Percentiles rank a stretch among this genome's conserved stretches.
Conservation (phyloP, 2,329 filamentous ascomycete species). For the Talaromyces sp. region DNA sequence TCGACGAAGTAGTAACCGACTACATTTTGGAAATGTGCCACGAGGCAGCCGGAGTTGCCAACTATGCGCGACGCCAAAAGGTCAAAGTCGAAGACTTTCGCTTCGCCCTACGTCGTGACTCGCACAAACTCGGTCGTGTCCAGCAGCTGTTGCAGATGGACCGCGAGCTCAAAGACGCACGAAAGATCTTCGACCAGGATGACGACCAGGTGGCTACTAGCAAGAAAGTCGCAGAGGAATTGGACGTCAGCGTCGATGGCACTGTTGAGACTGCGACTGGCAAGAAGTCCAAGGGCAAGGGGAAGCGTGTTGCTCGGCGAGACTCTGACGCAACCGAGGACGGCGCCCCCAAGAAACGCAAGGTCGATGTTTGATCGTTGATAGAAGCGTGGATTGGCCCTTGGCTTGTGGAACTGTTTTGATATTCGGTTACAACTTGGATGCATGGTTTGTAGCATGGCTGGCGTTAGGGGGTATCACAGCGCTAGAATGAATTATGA, state of each 20-base stretch:
- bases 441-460: neutral
- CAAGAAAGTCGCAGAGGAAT: constrained; percentile 28
- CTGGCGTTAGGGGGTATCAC: neutral
- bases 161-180: constrained; percentile 74
- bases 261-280: constrained; percentile 17
- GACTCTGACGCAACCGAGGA: constrained; percentile 34
- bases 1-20: constrained; percentile 95
- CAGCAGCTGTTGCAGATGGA: constrained; percentile 87
- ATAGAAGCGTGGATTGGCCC: neutral
- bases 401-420: neutral
- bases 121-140: constrained; percentile 80
- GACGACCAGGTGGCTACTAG: constrained; percentile 36
- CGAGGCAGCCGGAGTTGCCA: constrained; percentile 78
- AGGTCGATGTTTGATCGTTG: constrained; percentile 11
- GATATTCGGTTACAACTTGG: neutral
- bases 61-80: constrained; percentile 85
- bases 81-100: constrained; percentile 98
- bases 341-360: constrained; percentile 31
- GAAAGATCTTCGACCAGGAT: constrained; percentile 55
- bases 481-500: neutral
- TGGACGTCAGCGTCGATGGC: constrained; percentile 21
- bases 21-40: constrained; percentile 94
- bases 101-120: constrained; percentile 83
- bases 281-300: constrained; percentile 36
- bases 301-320: constrained; percentile 27